A percentile compares a stretch with the other conserved stretches of the same genome.
Conservation (phyloP, 176 grass and related monocot species). For the Musa acuminata region DNA sequence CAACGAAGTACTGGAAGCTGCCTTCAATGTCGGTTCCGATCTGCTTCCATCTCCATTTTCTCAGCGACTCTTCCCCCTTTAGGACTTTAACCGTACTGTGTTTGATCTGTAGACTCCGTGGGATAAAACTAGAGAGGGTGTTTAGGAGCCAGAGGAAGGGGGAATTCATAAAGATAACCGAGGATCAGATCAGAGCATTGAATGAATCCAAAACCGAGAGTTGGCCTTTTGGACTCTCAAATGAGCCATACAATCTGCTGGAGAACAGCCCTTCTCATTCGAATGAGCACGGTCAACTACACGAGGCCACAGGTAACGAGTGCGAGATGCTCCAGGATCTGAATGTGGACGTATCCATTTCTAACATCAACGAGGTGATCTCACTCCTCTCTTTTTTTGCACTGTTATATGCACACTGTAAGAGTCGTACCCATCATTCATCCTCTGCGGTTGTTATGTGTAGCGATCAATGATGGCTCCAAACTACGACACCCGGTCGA, state of each 20-base stretch:
- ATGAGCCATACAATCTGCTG: constrained; percentile 48
- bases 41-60: too few species aligned
- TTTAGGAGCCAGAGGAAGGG: constrained; percentile 37
- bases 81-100: neutral
- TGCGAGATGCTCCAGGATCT: constrained; percentile 33
- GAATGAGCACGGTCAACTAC: constrained; percentile 43
- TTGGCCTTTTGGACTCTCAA: constrained; percentile 31
- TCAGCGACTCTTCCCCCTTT: too few species aligned
- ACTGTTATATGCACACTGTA: neutral
- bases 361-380: constrained; percentile 54
- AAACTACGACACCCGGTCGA: constrained; percentile 37
- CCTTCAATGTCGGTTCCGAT: constrained; percentile 44
- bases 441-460: too few species aligned
- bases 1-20: constrained; percentile 50
- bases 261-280: constrained; percentile 27
- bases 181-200: constrained; percentile 62
- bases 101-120: constrained; percentile 22
- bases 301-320: constrained; percentile 36
- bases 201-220: constrained; percentile 28
- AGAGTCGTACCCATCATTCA: neutral
- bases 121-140: constrained; percentile 39
- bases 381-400: neutral
- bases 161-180: constrained; percentile 35
- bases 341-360: constrained; percentile 36
- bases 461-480: constrained; percentile 74